Evolutionary conservation across 352 stramenopile genomes (phyloP).

Genomic region (Phytophthora kernoviae): DNA sequence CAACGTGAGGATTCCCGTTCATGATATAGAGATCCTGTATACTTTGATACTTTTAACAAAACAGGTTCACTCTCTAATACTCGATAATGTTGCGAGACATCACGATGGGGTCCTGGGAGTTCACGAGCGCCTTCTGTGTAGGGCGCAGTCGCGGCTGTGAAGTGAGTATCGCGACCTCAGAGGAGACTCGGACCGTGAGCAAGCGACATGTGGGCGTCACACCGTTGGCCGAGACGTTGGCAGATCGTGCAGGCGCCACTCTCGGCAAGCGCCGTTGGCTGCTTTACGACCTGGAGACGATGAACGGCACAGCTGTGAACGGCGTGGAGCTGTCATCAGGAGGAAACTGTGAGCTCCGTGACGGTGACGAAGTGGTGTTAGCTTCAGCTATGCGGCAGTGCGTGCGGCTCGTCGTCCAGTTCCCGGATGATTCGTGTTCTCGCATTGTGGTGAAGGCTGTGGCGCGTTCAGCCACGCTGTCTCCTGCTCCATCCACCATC

Average conservation of each 20-base stretch:
- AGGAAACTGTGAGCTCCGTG: slow-evolving; percentile 61
- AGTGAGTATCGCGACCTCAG: slow-evolving; percentile 68
- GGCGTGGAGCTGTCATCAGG: slow-evolving; percentile 59
- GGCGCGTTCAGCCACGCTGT: slow-evolving; percentile 8
- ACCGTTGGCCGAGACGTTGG: slow-evolving; percentile 35
- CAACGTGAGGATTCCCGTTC: too few relatives aligned
- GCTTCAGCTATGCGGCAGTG: slow-evolving; percentile 68
- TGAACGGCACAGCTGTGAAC: slow-evolving; percentile 84
- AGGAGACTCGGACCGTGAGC: slow-evolving; percentile 79
- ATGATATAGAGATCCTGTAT: too few relatives aligned
- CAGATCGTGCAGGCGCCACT: slow-evolving; percentile 1
- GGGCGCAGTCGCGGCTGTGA: slow-evolving; percentile 74
- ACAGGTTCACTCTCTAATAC: slow-evolving; percentile 1
- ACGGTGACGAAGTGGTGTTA: slow-evolving; percentile 75
- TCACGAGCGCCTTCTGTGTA: slow-evolving; percentile 66
- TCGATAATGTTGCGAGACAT: slow-evolving; percentile 31
- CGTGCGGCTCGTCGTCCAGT: slow-evolving; percentile 56
- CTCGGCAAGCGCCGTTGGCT: slow-evolving; percentile 54
- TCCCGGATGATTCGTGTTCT: slow-evolving; percentile 45
- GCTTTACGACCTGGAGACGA: slow-evolving; percentile 78
- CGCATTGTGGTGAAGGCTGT: slow-evolving; percentile 48
- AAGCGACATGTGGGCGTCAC: slow-evolving; percentile 74
- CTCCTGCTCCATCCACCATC: slow-evolving; percentile 12
- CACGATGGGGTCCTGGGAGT: slow-evolving; percentile 42
- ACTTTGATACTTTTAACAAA: not conserved